Base-by-base conservation (phyloP, 139 green algal genomes). In the Dunaliella primolecta region DNA sequence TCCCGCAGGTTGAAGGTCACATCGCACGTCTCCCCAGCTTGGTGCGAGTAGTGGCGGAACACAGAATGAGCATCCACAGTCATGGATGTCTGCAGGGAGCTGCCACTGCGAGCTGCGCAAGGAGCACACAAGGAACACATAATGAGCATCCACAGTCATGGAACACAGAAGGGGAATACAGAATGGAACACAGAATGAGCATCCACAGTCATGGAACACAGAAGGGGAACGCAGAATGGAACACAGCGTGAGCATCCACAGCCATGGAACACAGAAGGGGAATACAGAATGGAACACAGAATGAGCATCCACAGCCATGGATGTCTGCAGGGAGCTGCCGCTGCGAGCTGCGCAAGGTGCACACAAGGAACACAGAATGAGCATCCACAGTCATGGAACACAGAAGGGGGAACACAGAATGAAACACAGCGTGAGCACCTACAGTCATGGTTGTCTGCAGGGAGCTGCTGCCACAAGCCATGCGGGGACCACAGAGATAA, bases 1-100 rank as follows among this genome's bases (percentile, higher is more conserved):
- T 83, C 80, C 36, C 56, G 55, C 36, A 83, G 30, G 34, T 83
- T 83, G 80, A 83, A 83, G 15, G 80, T 83, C 29, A 83, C 80
- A 36, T 83, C 80, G 20, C 31, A 83, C 2, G 80, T 34, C 30
- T 75, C 37, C 29, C 30, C 36, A 2, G 80, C 55, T 11, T 25
- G 36, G 36, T 83, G 80, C 36, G 36, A 37, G 38, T 83, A 83
- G 80, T 36, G 29, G 35, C 55, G 27, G 37, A 83, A 83, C 15
- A 82, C n/a, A 34, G 2, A 30, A 2, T 36, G 80, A 30, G 36
- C 75, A 35, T 83, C 80, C 29, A 83, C 36, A 35, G 80, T 36
- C 29, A 83, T n/a, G 35, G 37, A 33, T 2, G 80, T 83, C 23
- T 83, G 80, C 36, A 83, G 80, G 37, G 80, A 83, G n/a, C 0